A percentile compares a stretch with the other conserved stretches of the same genome.
These are phyloP conservation scores for Populus alba DNA, from an alignment of 345 rosid species.

Conservation along the genomic window DNA sequence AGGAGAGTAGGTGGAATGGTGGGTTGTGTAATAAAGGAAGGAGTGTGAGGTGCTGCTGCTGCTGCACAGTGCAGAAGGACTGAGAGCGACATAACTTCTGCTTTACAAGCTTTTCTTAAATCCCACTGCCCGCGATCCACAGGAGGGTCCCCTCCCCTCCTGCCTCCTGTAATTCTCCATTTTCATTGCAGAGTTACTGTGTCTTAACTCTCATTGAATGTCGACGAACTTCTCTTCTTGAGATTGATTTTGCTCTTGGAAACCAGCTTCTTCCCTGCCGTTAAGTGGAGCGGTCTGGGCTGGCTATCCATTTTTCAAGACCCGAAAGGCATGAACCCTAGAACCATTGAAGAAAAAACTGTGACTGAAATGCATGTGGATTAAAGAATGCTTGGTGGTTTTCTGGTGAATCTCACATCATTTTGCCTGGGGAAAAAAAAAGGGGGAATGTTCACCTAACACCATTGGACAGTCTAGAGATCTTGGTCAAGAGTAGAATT, in stretches of 20 bases:
- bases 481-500: not conserved
- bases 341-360: no score
- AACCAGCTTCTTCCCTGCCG: not conserved
- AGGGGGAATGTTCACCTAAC: not conserved
- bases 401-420: not conserved
- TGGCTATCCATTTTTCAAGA: no score
- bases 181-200: no score
- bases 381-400: no score
- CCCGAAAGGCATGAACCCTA: no score
- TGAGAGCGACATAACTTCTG: constrained; percentile 2
- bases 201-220: not conserved
- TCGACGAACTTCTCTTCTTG: not conserved
- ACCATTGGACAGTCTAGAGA: not conserved
- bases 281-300: not conserved
- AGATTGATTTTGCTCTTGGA: not conserved
- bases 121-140: not conserved
- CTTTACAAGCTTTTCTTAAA: not conserved
- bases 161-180: no score
- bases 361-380: no score
- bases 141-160: no score
- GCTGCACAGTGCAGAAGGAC: no score
- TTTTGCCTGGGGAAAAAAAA: no score
- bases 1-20: constrained; percentile 8
- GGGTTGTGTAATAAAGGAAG: not conserved
- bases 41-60: not conserved